Evolutionary conservation across 176 grass and related monocot species (phyloP).

Genomic region (Phoenix dactylifera): DNA sequence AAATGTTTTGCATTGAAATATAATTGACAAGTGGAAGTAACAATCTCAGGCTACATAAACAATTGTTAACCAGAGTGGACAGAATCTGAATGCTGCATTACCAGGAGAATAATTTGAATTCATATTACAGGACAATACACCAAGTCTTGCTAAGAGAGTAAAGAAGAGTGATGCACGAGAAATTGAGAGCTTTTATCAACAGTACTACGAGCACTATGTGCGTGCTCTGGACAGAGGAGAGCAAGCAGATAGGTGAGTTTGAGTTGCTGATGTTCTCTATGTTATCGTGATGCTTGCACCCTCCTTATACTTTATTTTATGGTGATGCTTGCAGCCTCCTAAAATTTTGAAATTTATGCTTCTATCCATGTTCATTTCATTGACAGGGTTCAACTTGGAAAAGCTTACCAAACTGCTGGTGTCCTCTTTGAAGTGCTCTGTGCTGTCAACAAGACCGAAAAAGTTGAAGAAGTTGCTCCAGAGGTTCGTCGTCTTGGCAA

Average conservation of each 20-base stretch:
- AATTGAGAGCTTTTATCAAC: constrained; percentile 95
- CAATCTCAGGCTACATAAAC: too few species aligned
- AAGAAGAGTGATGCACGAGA: constrained; percentile 87
- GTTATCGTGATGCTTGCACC: background rate
- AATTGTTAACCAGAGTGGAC: too few species aligned
- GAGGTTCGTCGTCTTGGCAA: constrained; percentile 48
- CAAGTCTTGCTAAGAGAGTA: constrained; percentile 62
- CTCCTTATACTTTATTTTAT: background rate
- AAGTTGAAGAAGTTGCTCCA: constrained; percentile 82
- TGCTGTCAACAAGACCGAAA: constrained; percentile 85
- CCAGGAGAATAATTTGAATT: constrained; percentile 10
- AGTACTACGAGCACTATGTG: constrained; percentile 92
- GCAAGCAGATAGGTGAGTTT: constrained; percentile 75
- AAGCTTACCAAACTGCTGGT: constrained; percentile 86
- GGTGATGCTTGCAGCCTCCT: background rate
- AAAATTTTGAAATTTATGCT: too few species aligned
- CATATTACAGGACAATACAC: constrained; percentile 66
- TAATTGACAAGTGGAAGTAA: too few species aligned
- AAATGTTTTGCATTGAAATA: too few species aligned
- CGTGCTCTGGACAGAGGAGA: constrained; percentile 76
- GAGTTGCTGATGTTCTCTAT: background rate
- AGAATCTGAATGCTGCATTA: too few species aligned
- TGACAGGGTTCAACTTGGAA: constrained; percentile 66
- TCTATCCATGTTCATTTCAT: too few species aligned
- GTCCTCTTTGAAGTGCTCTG: constrained; percentile 93